Percentiles rank a stretch among this genome's conserved stretches.
phyloP scores from a whole-genome alignment of 2,329 filamentous ascomycete genomes.

The Ceratocystiopsis minuta region DNA sequence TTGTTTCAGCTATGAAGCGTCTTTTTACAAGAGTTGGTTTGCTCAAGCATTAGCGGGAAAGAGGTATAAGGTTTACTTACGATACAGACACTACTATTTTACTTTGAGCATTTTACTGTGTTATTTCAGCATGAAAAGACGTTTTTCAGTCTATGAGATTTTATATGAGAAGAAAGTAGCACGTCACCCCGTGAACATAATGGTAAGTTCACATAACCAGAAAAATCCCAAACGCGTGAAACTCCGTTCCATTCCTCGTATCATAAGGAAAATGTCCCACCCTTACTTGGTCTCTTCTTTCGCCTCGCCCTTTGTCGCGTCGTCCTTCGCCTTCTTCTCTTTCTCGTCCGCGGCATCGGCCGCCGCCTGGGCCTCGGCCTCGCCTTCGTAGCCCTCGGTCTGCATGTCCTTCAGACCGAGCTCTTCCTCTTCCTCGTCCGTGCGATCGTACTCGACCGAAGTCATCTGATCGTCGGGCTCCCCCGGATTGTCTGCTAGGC shows the following conservation, averaged over 20 bases:
- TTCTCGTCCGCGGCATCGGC: constrained; percentile 1
- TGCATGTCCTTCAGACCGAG: constrained; percentile 86
- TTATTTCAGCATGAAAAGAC: too few relatives aligned
- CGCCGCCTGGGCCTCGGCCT: constrained; percentile 14
- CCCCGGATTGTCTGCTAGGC: constrained; percentile 56
- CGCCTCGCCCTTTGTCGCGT: neutral
- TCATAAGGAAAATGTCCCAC: too few relatives aligned
- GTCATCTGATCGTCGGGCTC: constrained; percentile 60
- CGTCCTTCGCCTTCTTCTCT: neutral
- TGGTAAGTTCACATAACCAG: too few relatives aligned
- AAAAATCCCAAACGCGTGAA: too few relatives aligned
- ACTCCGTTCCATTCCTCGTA: too few relatives aligned
- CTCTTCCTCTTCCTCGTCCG: constrained; percentile 84
- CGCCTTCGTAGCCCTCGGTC: constrained; percentile 64
- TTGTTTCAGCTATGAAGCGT: neutral
- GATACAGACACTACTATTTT: too few relatives aligned
- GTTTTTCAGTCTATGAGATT: too few relatives aligned
- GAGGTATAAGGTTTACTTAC: too few relatives aligned
- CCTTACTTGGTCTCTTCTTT: neutral
- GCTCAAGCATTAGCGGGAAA: too few relatives aligned
- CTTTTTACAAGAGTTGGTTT: neutral
- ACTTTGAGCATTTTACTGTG: too few relatives aligned
- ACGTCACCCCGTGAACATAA: too few relatives aligned
- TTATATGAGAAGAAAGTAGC: too few relatives aligned
- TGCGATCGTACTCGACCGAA: constrained; percentile 68